Evolutionary conservation across 2,329 filamentous ascomycete species (phyloP).

Genomic region (Fusarium anguioides): DNA sequence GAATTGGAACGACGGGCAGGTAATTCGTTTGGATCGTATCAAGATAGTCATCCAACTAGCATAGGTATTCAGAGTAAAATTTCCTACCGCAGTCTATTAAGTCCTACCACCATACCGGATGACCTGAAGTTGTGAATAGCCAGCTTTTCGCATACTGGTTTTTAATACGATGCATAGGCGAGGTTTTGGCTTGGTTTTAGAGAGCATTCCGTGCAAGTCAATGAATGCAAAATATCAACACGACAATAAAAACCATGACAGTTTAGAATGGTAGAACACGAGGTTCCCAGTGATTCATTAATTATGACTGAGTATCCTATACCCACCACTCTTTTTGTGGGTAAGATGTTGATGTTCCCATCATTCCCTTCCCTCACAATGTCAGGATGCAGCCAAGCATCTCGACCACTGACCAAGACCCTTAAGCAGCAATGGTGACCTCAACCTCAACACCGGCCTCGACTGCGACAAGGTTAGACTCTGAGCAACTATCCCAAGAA

Average conservation of each 20-base stretch:
- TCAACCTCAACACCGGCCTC: conserved; percentile 94
- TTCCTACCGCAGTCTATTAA: not conserved
- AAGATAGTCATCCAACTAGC: not conserved
- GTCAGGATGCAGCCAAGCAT: conserved; percentile 20
- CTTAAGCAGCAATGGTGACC: conserved; percentile 83
- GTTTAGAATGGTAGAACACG: conserved; percentile 29
- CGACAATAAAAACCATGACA: not conserved
- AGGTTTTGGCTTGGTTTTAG: too few relatives aligned
- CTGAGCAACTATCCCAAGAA: not conserved
- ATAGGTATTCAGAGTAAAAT: not conserved
- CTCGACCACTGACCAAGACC: conserved; percentile 14
- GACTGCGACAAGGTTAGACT: conserved; percentile 53
- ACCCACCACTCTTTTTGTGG: conserved; percentile 33
- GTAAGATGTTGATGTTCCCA: conserved; percentile 30
- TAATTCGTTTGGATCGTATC: not conserved
- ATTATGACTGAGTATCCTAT: conserved; percentile 37
- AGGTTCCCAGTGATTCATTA: conserved; percentile 39
- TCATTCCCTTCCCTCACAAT: conserved; percentile 42
- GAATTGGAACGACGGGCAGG: not conserved
- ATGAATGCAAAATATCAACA: not conserved
- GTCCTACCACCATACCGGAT: not conserved
- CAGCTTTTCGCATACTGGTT: not conserved
- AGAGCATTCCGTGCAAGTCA: not conserved
- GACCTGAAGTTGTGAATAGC: not conserved
- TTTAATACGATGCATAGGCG: not conserved